Percentiles rank a stretch among this genome's conserved stretches.
These are phyloP conservation scores for Diutina siamensis DNA, from an alignment of 1,139 yeast species.

Conservation along the genomic window DNA sequence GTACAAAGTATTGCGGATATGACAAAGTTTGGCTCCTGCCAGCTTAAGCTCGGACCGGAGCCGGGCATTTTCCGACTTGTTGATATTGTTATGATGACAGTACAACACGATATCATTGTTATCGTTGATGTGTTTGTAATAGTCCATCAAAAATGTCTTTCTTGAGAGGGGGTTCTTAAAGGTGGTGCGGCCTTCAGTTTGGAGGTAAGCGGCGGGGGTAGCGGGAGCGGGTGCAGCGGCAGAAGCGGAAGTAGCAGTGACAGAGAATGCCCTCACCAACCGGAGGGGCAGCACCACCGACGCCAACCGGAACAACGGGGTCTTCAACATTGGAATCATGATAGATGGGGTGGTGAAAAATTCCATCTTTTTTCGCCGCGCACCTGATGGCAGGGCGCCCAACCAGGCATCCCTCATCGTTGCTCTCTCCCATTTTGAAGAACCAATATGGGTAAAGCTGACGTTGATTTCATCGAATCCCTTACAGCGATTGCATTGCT, in stretches of 20 bases:
- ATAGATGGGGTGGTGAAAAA: neutral
- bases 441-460: neutral
- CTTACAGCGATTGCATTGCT: neutral
- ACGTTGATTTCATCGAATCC: neutral
- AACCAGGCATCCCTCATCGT: neutral
- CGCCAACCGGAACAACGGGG: neutral
- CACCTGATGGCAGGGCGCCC: neutral
- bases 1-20: constrained; percentile 59
- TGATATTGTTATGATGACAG: constrained; percentile 74
- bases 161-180: constrained; percentile 48
- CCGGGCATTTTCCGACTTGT: constrained; percentile 52
- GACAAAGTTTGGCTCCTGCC: constrained; percentile 55
- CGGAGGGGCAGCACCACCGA: neutral
- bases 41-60: constrained; percentile 51
- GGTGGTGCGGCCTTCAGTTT: constrained; percentile 23
- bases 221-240: neutral
- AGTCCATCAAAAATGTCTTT: constrained; percentile 76
- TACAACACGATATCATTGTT: constrained; percentile 58
- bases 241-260: neutral
- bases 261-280: neutral
- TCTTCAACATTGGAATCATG: neutral
- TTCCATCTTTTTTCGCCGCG: neutral
- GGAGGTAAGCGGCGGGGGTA: neutral
- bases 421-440: too few relatives aligned
- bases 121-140: constrained; percentile 62